These are phyloP conservation scores for Yamadazyma friedrichii DNA, from an alignment of 1,139 yeast species.

Conservation along the genomic window DNA sequence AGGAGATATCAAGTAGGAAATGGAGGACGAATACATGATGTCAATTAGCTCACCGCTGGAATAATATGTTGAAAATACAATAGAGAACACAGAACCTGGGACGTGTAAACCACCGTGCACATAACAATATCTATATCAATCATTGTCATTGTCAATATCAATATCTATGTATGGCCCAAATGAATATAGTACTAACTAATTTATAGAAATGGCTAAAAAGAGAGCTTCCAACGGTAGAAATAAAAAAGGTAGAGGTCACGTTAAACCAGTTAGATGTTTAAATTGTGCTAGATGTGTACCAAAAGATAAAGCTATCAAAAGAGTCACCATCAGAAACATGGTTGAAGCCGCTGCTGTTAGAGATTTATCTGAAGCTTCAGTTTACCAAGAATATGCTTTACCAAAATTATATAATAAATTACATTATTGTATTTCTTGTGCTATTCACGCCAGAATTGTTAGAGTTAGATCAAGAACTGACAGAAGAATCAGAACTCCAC, in stretches of 20 bases:
- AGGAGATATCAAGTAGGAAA: too few species aligned
- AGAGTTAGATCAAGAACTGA: slow-evolving; percentile 99
- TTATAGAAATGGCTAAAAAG: slow-evolving; percentile 89
- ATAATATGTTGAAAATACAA: too few species aligned
- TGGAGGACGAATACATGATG: too few species aligned
- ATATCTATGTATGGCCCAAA: too few species aligned
- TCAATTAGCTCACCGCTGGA: too few species aligned
- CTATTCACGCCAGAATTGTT: slow-evolving; percentile 99
- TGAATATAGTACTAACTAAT: slow-evolving; percentile 17
- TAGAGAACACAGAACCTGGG: too few species aligned
- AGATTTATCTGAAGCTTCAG: slow-evolving; percentile 99
- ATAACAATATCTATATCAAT: too few species aligned
- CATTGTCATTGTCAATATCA: too few species aligned
- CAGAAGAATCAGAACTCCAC: slow-evolving; percentile 99
- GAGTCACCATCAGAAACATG: slow-evolving; percentile 99
- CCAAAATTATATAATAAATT: slow-evolving; percentile 99
- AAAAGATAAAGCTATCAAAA: slow-evolving; percentile 99
- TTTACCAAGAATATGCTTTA: slow-evolving; percentile 97
- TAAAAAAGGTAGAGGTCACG: slow-evolving; percentile 99
- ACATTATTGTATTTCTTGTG: slow-evolving; percentile 99
- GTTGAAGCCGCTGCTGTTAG: slow-evolving; percentile 99
- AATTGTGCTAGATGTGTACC: slow-evolving; percentile 99
- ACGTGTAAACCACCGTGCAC: too few species aligned
- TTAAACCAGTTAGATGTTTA: slow-evolving; percentile 98
- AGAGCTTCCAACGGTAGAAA: slow-evolving; percentile 99